Base-by-base conservation (phyloP, 768 basidiomycete species). In the Hygrocybe coccinea region DNA sequence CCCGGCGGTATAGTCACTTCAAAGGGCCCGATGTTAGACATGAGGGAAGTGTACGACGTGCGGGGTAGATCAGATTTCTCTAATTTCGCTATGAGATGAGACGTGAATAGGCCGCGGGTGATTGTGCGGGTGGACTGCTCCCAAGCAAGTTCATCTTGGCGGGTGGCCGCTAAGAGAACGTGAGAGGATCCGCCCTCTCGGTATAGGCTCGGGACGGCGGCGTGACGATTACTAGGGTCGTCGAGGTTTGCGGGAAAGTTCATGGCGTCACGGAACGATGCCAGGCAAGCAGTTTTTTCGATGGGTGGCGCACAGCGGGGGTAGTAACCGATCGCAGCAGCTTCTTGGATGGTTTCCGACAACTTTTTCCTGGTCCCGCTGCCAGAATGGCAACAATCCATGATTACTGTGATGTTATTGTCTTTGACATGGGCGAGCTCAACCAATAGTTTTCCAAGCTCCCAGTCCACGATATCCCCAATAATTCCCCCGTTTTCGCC, bases 321-420 rank as follows among this genome's bases (percentile, higher is more conserved):
- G 29, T 4, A 29, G 8, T 29, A 29, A 29, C 29, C 29, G n/a
- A n/a, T n/a, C n/a, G n/a, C n/a, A 29, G 29, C 3, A 29, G 29
- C 8, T 3, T 29, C 29, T 29, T 29, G 29, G 4, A 4, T 29
- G 8, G 29, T 8, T 29, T 29, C 29, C 29, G 29, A 3, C 29
- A 3, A 29, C 4, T 29, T 8, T 29, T 4, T 29, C 29, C 29
- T 29, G 4, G 29, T 29, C 29, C 29, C 29, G 29, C 29, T 29
- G 29, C 29, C 29, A 15, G 52, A 54, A 22, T 44, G 21, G 38
- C 52, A 54, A 34, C 52, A 54, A 25, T 54, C 52, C 11, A 54
- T 19, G 17, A 54, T 54, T 14, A 46, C 41, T 7, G 52, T 54
- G 39, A 54, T 54, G 45, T 54, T 54, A 33, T 54, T 45, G 1